Evolutionary conservation across 2,329 filamentous ascomycete species (phyloP), one percentile per base, ranked within the genome.

Genomic region (Hortaea werneckii): DNA sequence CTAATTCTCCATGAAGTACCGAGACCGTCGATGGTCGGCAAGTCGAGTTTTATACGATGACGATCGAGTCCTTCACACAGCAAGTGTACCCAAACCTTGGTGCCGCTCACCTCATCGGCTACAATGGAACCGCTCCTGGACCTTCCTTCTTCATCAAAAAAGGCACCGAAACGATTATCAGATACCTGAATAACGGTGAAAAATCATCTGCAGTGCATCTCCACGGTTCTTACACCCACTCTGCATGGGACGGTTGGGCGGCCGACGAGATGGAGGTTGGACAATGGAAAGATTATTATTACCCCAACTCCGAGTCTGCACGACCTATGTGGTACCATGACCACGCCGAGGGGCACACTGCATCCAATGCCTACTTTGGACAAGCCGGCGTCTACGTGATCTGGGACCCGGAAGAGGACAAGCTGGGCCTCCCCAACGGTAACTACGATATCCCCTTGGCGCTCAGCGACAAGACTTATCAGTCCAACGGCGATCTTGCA

Each of bases 301-400:
- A 78, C 52, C 76, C 77, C 7, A 80, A 80, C 56, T 63, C 58
- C 10, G 71, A 79, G 55, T 67, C 65, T 35, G 74, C 69, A 1
- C 68, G 77, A 34, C 67, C 74, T 0, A 65, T 79, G 29, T 80
- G 77, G 77, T 80, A 80, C 51, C 76, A 80, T 52, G 67, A 69
- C 47, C 68, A 71, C 43, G 63, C 64, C 1, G 61, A 66, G 44
- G 59, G 56, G 30, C 51, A 62, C 44, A 79, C 77, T 9, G 71
- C 74, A 5, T 63, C 72, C 39, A 77, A 80, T 53, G 74, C 73
- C 9, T 78, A 78, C 56, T 69, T 69, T 30, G 77, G 77, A 4
- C 76, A 78, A 57, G 70, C 72, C 20, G 77, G 76, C 10, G 71
- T 73, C 42, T 79, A 79, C 52, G 70, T 79, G 47, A 50, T 80